A percentile compares a stretch with the other conserved stretches of the same genome.
Conservation (phyloP, 2,329 filamentous ascomycete species). For the Elsinoe perseae region DNA sequence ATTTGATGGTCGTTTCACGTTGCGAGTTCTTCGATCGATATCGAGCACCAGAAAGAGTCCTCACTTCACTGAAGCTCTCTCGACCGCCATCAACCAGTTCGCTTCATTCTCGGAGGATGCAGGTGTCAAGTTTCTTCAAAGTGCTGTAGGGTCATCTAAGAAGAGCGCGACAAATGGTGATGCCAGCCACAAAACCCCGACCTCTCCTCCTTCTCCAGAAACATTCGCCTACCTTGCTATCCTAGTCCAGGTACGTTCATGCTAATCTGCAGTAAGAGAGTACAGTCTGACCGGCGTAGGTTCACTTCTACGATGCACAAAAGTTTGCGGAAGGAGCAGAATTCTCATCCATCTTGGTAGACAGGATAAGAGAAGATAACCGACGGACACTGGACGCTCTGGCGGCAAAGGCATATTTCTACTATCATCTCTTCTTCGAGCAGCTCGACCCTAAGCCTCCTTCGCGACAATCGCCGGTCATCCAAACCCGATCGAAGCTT, state of each 20-base stretch:
- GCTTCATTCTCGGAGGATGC: slow-evolving; percentile 16
- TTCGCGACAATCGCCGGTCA: slow-evolving; percentile 78
- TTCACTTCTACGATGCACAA: slow-evolving; percentile 80
- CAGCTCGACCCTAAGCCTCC: slow-evolving; percentile 79
- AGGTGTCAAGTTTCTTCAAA: slow-evolving; percentile 17
- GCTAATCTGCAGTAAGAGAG: neutral
- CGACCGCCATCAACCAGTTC: slow-evolving; percentile 21
- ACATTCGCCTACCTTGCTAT: slow-evolving; percentile 33
- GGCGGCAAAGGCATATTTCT: slow-evolving; percentile 94
- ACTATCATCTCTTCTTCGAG: slow-evolving; percentile 93
- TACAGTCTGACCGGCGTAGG: slow-evolving; percentile 48
- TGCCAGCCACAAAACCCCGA: slow-evolving; percentile 16
- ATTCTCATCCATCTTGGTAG: slow-evolving; percentile 76
- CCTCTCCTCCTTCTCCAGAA: slow-evolving; percentile 28
- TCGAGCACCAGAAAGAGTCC: slow-evolving; percentile 84
- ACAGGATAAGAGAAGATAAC: slow-evolving; percentile 81
- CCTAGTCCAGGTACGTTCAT: slow-evolving; percentile 27
- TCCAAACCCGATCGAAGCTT: slow-evolving; percentile 76
- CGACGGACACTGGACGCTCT: slow-evolving; percentile 89
- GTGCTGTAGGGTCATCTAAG: slow-evolving; percentile 15
- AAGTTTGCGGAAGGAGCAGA: slow-evolving; percentile 70
- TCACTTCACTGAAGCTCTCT: slow-evolving; percentile 29
- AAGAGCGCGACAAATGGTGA: slow-evolving; percentile 16
- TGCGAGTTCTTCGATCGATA: slow-evolving; percentile 88
- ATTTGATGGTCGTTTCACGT: slow-evolving; percentile 91